Conservation (phyloP, 345 rosid species). For the Pistacia vera region DNA sequence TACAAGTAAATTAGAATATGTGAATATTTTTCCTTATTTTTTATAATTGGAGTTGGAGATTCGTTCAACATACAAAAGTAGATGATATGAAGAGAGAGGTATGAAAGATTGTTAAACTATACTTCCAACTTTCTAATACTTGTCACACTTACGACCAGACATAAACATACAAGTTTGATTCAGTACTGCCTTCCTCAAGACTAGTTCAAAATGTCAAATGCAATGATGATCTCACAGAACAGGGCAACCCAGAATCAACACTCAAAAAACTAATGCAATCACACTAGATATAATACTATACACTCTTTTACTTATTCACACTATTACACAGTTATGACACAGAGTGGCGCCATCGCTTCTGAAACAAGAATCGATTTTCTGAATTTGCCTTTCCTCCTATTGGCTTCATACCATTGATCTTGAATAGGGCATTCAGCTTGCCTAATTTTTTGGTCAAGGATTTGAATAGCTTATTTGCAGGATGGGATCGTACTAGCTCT, state of each 20-base stretch:
- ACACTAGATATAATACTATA: conserved; percentile 33
- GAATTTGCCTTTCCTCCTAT: conserved; percentile 50
- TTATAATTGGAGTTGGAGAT: too few relatives aligned
- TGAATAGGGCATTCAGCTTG: conserved; percentile 77
- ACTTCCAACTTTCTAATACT: background rate
- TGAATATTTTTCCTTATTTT: too few relatives aligned
- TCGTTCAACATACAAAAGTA: background rate
- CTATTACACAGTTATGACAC: conserved; percentile 51
- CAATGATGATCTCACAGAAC: background rate
- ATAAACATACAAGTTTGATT: conserved; percentile 13
- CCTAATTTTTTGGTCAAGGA: conserved; percentile 75
- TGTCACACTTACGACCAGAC: background rate
- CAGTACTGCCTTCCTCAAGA: conserved; percentile 12
- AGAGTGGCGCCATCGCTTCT: conserved; percentile 79
- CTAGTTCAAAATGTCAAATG: background rate
- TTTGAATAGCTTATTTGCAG: conserved; percentile 74
- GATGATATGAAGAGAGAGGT: background rate
- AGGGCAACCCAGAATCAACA: conserved; percentile 22
- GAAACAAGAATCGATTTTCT: conserved; percentile 71
- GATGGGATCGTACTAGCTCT: conserved; percentile 72
- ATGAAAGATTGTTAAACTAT: background rate
- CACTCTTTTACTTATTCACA: conserved; percentile 30
- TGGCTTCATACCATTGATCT: conserved; percentile 60
- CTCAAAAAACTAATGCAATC: conserved; percentile 23
- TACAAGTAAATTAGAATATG: too few relatives aligned